Evolutionary conservation across 2,329 filamentous ascomycete species (phyloP).

Genomic region (Sclerotinia trifoliorum): DNA sequence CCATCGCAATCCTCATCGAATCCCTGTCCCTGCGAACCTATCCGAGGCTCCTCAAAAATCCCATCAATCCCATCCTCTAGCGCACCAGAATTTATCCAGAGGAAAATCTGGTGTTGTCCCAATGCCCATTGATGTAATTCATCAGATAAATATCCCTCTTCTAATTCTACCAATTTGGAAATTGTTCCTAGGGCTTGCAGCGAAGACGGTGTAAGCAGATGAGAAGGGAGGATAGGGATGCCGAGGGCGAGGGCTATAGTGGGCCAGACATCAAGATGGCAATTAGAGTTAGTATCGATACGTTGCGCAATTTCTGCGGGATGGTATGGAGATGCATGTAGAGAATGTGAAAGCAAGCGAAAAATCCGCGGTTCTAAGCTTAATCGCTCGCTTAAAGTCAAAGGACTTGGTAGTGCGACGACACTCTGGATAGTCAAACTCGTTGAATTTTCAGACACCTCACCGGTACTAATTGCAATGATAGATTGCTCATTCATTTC

Average conservation of each 20-base stretch:
- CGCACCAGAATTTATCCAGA: neutral
- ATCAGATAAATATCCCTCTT: neutral
- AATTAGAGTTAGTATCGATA: too few relatives aligned
- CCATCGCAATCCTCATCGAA: too few relatives aligned
- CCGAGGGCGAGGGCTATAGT: neutral
- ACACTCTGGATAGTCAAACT: neutral
- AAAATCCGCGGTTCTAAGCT: too few relatives aligned
- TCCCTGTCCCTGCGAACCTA: too few relatives aligned
- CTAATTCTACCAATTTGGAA: too few relatives aligned
- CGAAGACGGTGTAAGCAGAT: neutral
- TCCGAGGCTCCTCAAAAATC: neutral
- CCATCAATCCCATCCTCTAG: neutral
- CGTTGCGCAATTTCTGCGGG: neutral
- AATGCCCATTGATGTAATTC: neutral
- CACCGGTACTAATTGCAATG: neutral
- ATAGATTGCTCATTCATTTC: neutral
- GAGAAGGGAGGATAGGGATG: neutral
- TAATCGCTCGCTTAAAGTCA: neutral
- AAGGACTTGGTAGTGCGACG: too few relatives aligned
- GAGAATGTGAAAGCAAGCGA: neutral
- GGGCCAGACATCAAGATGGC: neutral
- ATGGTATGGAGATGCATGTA: too few relatives aligned
- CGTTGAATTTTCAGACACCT: too few relatives aligned
- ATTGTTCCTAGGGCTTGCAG: neutral
- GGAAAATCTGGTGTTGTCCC: neutral